Conservation (phyloP, 169 alveolate genomes). For the Neospora caninum region DNA sequence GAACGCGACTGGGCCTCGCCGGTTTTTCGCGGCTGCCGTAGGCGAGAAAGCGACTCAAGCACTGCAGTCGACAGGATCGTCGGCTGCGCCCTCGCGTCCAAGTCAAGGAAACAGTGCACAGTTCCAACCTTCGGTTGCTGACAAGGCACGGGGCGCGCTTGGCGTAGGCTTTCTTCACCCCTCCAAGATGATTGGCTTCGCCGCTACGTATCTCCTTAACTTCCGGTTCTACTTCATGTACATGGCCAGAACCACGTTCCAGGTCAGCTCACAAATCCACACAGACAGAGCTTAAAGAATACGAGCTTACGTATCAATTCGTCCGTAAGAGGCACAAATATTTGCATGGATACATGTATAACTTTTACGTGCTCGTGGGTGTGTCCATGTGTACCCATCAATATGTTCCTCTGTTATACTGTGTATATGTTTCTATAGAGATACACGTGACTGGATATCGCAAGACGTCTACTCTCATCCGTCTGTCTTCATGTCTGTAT, state of each 20-base stretch:
- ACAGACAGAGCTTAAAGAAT: neutral
- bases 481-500: too few species aligned
- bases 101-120: neutral
- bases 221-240: conserved; percentile 84
- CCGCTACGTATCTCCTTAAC: conserved; percentile 80
- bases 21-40: too few species aligned
- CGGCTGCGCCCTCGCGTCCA: neutral
- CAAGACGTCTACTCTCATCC: too few species aligned
- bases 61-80: neutral
- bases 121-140: neutral
- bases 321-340: neutral
- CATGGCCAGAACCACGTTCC: conserved; percentile 90
- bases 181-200: conserved; percentile 78
- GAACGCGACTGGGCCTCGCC: too few species aligned
- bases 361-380: too few species aligned
- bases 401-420: too few species aligned
- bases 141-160: neutral
- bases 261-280: conserved; percentile 68
- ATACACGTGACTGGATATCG: too few species aligned
- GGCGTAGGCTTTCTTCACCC: conserved; percentile 69
- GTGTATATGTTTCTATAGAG: too few species aligned
- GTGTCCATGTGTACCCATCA: too few species aligned
- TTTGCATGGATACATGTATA: too few species aligned
- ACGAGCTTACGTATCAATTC: too few species aligned
- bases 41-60: too few species aligned